phyloP scores from a whole-genome alignment of 2,329 filamentous ascomycete species.

The Orbilia blumenaviensis region DNA sequence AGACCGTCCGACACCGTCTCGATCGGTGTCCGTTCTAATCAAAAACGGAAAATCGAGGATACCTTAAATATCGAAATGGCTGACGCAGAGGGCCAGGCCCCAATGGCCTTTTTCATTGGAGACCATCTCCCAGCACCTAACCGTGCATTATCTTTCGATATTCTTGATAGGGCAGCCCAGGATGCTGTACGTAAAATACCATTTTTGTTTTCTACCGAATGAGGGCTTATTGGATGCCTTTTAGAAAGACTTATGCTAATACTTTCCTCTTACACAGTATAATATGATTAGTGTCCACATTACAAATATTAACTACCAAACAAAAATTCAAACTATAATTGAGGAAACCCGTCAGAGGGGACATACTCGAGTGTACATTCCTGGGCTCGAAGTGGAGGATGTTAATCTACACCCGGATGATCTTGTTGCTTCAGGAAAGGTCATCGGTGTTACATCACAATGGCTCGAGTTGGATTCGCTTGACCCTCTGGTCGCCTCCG shows the following conservation, averaged over 20 bases:
- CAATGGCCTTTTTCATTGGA: constrained; percentile 38
- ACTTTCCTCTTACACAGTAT: constrained; percentile 67
- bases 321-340: constrained; percentile 69
- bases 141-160: constrained; percentile 16
- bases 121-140: constrained; percentile 51
- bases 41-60: constrained; percentile 18
- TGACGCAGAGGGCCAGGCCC: constrained; percentile 14
- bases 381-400: constrained; percentile 69
- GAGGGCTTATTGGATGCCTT: too few species aligned
- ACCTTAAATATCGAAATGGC: too few species aligned
- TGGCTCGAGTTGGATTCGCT: constrained; percentile 58
- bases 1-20: not conserved
- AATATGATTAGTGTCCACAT: constrained; percentile 81
- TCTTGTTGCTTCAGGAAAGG: constrained; percentile 61
- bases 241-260: not conserved
- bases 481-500: constrained; percentile 76
- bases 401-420: constrained; percentile 58
- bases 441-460: constrained; percentile 61
- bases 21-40: not conserved
- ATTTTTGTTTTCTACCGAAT: not conserved
- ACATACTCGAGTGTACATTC: constrained; percentile 63
- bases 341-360: constrained; percentile 60
- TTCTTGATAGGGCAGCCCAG: constrained; percentile 16
- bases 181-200: constrained; percentile 16
- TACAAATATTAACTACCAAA: constrained; percentile 76